These are phyloP conservation scores for Arxiozyma slooffiae DNA, from an alignment of 1,139 yeast species.

Conservation along the genomic window DNA sequence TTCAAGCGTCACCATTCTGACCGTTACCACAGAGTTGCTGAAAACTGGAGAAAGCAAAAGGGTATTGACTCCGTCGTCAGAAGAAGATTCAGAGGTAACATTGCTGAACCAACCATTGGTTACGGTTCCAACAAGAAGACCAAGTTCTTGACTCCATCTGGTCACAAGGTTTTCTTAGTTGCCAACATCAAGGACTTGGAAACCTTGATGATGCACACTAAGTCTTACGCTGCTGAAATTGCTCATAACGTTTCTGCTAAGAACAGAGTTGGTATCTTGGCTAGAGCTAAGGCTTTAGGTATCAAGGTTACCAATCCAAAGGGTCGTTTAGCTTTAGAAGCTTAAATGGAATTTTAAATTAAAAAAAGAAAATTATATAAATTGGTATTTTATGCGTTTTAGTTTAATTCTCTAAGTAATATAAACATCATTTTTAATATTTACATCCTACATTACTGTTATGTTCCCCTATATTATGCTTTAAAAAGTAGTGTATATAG, in stretches of 20 bases:
- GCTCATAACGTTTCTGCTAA: conserved; percentile 97
- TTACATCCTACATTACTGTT: background rate
- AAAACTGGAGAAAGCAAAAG: conserved; percentile 99
- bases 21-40: conserved; percentile 96
- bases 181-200: conserved; percentile 91
- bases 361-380: conserved; percentile 1
- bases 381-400: conserved; percentile 1
- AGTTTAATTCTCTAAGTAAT: conserved; percentile 3
- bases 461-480: background rate
- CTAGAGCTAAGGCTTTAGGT: conserved; percentile 97
- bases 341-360: conserved; percentile 40
- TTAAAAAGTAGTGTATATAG: background rate
- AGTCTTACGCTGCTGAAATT: conserved; percentile 98
- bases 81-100: conserved; percentile 99
- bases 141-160: conserved; percentile 91
- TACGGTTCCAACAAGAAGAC: conserved; percentile 99
- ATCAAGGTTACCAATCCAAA: conserved; percentile 98
- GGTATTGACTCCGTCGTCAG: conserved; percentile 99
- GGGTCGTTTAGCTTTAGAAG: conserved; percentile 98
- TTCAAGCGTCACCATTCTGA: conserved; percentile 99
- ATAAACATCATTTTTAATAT: conserved; percentile 3
- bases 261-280: conserved; percentile 94
- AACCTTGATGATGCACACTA: conserved; percentile 91
- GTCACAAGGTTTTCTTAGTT: conserved; percentile 95
- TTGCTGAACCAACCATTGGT: conserved; percentile 99